Percentiles rank a stretch among this genome's conserved stretches.
Conservation (phyloP, 1,284 basidiomycete genomes). For the Ustilago loliicola region DNA sequence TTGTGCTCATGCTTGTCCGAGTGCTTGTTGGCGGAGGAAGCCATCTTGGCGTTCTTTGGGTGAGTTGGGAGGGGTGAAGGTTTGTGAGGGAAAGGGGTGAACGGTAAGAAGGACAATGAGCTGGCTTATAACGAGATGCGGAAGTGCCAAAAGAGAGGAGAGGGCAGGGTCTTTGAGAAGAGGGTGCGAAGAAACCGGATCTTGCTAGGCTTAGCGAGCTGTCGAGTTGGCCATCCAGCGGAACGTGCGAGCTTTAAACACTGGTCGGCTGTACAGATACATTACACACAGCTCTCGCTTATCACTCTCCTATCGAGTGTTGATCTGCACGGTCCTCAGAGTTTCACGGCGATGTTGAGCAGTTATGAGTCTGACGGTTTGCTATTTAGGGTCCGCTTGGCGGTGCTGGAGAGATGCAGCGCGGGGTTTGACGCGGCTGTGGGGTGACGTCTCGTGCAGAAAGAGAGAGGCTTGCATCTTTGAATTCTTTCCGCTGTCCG, state of each 20-base stretch:
- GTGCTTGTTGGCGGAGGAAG: conserved; percentile 57
- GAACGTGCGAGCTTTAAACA: background rate
- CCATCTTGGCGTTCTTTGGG: conserved; percentile 32
- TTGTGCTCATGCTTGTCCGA: conserved; percentile 54
- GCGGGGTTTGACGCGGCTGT: conserved; percentile 23
- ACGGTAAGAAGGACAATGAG: background rate
- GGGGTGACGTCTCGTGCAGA: conserved; percentile 23
- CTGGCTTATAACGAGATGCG: background rate
- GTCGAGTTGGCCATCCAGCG: background rate
- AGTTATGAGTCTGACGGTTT: too few species aligned
- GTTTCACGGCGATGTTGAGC: background rate
- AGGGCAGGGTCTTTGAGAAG: conserved; percentile 2
- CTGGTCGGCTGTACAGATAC: background rate
- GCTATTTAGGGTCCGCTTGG: conserved; percentile 20
- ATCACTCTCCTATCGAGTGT: background rate
- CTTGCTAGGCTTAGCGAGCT: background rate
- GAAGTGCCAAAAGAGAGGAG: background rate
- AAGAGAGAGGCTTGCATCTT: background rate
- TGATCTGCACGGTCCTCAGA: conserved; percentile 1
- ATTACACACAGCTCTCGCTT: background rate
- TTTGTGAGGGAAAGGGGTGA: background rate
- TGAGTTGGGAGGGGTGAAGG: background rate
- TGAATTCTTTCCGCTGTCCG: background rate
- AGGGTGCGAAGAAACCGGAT: background rate
- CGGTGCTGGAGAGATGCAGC: background rate